Percentiles rank a stretch among this genome's conserved stretches.
Evolutionary conservation across 345 rosid genomes (phyloP).

Genomic region (Eucalyptus guilfoylei): DNA sequence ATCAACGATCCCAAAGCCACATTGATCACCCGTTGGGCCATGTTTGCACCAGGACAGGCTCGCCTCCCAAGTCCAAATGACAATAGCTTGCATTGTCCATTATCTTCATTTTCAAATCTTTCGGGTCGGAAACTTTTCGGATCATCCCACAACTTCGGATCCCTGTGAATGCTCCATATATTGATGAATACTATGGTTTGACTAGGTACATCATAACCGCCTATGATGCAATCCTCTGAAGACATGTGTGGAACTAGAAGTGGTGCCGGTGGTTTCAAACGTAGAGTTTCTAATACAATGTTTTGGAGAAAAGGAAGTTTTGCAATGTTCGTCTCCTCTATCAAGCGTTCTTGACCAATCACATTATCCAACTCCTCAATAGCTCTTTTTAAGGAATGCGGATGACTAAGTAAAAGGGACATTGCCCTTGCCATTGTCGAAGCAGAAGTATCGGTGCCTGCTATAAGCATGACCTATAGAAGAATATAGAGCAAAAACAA

Average conservation of each 20-base stretch:
- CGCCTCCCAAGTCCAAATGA: background rate
- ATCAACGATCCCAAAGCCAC: background rate
- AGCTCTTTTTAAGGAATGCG: slow-evolving; percentile 9
- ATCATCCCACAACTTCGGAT: slow-evolving; percentile 32
- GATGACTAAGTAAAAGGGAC: slow-evolving; percentile 30
- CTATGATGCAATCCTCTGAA: slow-evolving; percentile 19
- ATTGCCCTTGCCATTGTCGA: slow-evolving; percentile 46
- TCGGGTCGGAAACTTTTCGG: slow-evolving; percentile 32
- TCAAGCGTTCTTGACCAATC: slow-evolving; percentile 3
- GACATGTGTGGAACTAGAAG: slow-evolving; percentile 28
- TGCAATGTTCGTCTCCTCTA: slow-evolving; percentile 23
- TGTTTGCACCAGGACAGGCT: background rate
- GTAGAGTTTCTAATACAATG: slow-evolving; percentile 15
- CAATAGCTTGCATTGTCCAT: background rate
- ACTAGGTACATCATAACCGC: slow-evolving; percentile 28
- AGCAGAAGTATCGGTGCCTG: slow-evolving; percentile 35
- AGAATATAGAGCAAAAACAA: background rate
- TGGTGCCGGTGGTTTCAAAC: slow-evolving; percentile 31
- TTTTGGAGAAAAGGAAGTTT: slow-evolving; percentile 23
- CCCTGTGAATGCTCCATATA: slow-evolving; percentile 49
- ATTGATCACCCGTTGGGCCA: background rate
- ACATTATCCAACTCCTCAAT: background rate
- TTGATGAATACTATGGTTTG: slow-evolving; percentile 34
- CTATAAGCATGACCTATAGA: slow-evolving; percentile 4
- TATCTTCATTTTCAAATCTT: slow-evolving; percentile 17